Percentiles rank a stretch among this genome's conserved stretches.
phyloP scores from a whole-genome alignment of 73 alveolate species.

The Breviolum minutum region DNA sequence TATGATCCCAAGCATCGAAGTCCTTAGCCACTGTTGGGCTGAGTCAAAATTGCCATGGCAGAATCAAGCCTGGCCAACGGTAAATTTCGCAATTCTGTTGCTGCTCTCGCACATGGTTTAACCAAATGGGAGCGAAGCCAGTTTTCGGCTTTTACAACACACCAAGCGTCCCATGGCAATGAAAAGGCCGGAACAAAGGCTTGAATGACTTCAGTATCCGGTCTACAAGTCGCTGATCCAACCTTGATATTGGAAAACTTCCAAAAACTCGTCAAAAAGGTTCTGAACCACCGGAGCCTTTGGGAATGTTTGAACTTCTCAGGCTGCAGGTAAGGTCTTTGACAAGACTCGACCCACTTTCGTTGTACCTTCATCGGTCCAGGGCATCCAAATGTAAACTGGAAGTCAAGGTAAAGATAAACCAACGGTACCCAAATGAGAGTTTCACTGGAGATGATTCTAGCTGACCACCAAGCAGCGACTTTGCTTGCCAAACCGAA shows the following conservation, averaged over 20 bases:
- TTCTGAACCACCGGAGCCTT: neutral
- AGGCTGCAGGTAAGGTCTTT: neutral
- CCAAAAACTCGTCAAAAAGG: neutral
- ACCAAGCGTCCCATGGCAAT: neutral
- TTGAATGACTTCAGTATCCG: neutral
- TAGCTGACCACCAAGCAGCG: too few relatives aligned
- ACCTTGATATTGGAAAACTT: neutral
- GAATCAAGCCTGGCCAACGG: neutral
- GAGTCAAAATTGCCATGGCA: too few relatives aligned
- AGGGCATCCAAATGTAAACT: neutral
- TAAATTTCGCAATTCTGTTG: neutral
- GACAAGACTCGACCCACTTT: neutral
- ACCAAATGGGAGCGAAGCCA: neutral
- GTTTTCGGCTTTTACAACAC: neutral
- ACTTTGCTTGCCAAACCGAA: too few relatives aligned
- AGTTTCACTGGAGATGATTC: too few relatives aligned
- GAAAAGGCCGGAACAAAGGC: neutral
- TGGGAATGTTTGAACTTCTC: too few relatives aligned
- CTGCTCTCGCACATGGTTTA: neutral
- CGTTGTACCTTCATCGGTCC: neutral
- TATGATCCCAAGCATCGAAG: too few relatives aligned
- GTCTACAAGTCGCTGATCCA: neutral
- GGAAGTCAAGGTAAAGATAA: neutral
- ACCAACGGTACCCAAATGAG: too few relatives aligned
- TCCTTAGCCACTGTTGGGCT: too few relatives aligned